phyloP scores from a whole-genome alignment of 2,329 filamentous ascomycete genomes.

The Diplodia scrobiculata region DNA sequence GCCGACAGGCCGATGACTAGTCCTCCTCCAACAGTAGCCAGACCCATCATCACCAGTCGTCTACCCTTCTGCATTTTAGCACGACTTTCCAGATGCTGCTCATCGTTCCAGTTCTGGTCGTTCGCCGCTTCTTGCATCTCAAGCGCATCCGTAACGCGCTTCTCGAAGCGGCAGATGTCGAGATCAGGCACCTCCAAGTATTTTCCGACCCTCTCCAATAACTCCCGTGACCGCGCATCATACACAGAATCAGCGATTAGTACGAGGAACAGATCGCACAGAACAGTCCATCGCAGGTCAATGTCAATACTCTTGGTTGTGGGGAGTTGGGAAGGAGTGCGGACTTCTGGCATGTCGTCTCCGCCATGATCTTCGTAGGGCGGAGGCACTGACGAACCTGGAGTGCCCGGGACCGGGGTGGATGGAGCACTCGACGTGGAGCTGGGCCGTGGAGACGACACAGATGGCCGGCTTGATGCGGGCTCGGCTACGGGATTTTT shows the following conservation, averaged over 20 bases:
- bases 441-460: slow-evolving; percentile 41
- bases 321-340: slow-evolving; percentile 79
- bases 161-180: slow-evolving; percentile 95
- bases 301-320: slow-evolving; percentile 86
- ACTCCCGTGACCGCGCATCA: slow-evolving; percentile 79
- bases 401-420: slow-evolving; percentile 17
- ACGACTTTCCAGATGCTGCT: slow-evolving; percentile 85
- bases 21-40: slow-evolving; percentile 92
- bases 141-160: slow-evolving; percentile 90
- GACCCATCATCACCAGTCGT: slow-evolving; percentile 90
- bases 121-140: slow-evolving; percentile 96
- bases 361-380: slow-evolving; percentile 64
- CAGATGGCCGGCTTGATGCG: slow-evolving; percentile 41
- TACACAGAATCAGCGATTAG: slow-evolving; percentile 96
- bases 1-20: slow-evolving; percentile 94
- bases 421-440: slow-evolving; percentile 25
- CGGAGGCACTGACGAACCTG: slow-evolving; percentile 48
- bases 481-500: slow-evolving; percentile 78
- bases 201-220: slow-evolving; percentile 80
- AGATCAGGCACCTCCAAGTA: slow-evolving; percentile 83
- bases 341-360: slow-evolving; percentile 75
- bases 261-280: slow-evolving; percentile 92
- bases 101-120: slow-evolving; percentile 97
- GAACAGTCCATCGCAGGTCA: slow-evolving; percentile 92
- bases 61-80: slow-evolving; percentile 78